phyloP scores from a whole-genome alignment of 2,329 filamentous ascomycete species.

The Cercospora sp. region DNA sequence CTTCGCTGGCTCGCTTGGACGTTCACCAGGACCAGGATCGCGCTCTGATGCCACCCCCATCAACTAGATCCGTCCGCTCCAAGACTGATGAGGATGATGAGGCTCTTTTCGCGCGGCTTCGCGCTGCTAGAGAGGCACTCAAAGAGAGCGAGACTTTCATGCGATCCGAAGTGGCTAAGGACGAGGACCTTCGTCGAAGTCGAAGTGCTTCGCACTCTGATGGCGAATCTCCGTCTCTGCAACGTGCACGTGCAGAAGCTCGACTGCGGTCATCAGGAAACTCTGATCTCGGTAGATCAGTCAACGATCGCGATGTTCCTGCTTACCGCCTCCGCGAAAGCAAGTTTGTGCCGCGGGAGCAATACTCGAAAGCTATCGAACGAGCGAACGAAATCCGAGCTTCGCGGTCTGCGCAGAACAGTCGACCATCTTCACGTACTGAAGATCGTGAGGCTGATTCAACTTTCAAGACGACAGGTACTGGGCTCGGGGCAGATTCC shows the following conservation, averaged over 20 bases:
- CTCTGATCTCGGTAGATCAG: slow-evolving; percentile 11
- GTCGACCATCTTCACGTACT: slow-evolving; percentile 25
- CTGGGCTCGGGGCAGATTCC: neutral
- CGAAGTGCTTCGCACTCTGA: slow-evolving; percentile 29
- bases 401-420: slow-evolving; percentile 20
- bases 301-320: slow-evolving; percentile 32
- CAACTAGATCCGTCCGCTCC: slow-evolving; percentile 20
- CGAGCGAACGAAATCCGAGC: slow-evolving; percentile 35
- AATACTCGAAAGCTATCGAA: slow-evolving; percentile 39
- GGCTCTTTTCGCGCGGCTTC: slow-evolving; percentile 38
- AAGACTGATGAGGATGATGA: slow-evolving; percentile 36
- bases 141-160: slow-evolving; percentile 23
- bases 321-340: slow-evolving; percentile 41
- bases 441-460: neutral
- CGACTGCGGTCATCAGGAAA: slow-evolving; percentile 31
- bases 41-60: slow-evolving; percentile 22
- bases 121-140: slow-evolving; percentile 35
- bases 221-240: slow-evolving; percentile 37
- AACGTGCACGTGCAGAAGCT: slow-evolving; percentile 36
- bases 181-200: slow-evolving; percentile 30
- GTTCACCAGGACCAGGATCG: slow-evolving; percentile 12
- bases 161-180: slow-evolving; percentile 22
- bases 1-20: slow-evolving; percentile 16
- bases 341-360: slow-evolving; percentile 40
- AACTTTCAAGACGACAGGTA: neutral